Base-by-base conservation (phyloP, 192 early-diverging fungal species). In the Polychytrium aggregatum region DNA sequence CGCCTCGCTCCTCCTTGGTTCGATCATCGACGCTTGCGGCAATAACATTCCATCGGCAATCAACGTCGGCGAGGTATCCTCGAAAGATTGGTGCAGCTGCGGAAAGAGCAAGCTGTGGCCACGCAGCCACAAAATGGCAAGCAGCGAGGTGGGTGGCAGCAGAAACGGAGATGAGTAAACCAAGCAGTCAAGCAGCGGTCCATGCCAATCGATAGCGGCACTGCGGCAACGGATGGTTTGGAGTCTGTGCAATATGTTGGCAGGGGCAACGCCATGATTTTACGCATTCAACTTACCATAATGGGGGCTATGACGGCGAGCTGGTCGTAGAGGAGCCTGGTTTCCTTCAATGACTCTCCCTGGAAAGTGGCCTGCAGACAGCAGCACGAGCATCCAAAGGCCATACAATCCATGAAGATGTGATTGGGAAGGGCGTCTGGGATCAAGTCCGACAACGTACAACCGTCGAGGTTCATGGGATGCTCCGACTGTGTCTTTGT, bases 381-480 rank as follows among this genome's bases (percentile, higher is more conserved):
- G 54, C 82, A 92, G 70, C 88, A 93, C 40, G 93, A 92, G 92
- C 97, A 97, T 25, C 95, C 92, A 74, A 98, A 97, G 48, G 85
- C 86, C 95, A 98, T 98, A 17, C 85, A 80, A 53, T 97, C 95
- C 86, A 98, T 87, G 67, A 96, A 98, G 25, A 98, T 91, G 63
- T 94, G 90, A 46, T 90, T 83, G 0, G 83, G 82, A n/a, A 74
- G 64, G 9, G 94, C 94, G 5, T 84, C 79, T 3, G 68, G 68
- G 11, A 65, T 36, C 24, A 68, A 37, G 1, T 62, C 63, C 0
- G 60, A 62, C n/a, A 71, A 35, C 1, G 53, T 48, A 16, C 36
- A 49, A n/a, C 3, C n/a, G n/a, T n/a, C n/a, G n/a, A n/a, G n/a
- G n/a, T n/a, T 37, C 46, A 22, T 37, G n/a, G n/a, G n/a, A n/a